A percentile compares a stretch with the other conserved stretches of the same genome.
Conservation (phyloP, 768 basidiomycete genomes). For the Podaxis sp. region DNA sequence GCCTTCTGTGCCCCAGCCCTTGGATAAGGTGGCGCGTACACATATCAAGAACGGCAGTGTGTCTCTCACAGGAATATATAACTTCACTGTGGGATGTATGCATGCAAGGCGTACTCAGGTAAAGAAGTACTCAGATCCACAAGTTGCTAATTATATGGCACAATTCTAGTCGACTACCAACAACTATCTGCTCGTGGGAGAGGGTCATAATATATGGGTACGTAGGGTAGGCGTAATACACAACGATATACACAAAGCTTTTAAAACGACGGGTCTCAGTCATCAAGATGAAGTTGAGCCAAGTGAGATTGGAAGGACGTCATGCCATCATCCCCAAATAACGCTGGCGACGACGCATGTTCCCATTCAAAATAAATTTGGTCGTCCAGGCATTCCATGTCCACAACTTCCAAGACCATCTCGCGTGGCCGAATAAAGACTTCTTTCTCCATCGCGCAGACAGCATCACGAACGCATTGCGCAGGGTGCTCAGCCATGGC, state of each 20-base stretch:
- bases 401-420: not conserved
- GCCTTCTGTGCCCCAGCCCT: no score
- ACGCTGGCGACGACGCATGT: not conserved
- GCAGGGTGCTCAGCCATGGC: conserved; percentile 5
- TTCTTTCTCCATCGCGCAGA: not conserved
- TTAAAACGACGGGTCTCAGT: not conserved
- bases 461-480: not conserved
- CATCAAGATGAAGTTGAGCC: not conserved
- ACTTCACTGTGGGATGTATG: no score
- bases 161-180: no score
- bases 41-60: no score
- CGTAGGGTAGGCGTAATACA: not conserved
- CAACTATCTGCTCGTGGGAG: not conserved
- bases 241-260: not conserved
- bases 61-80: no score
- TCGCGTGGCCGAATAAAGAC: no score
- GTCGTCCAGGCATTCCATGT: not conserved
- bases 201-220: not conserved
- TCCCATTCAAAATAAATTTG: not conserved
- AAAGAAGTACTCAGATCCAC: no score
- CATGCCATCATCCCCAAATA: not conserved
- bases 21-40: no score
- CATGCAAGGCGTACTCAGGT: no score
- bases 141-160: no score
- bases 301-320: not conserved